Base-by-base conservation (phyloP, 257 asterid genomes). In the Gentiana macrophylla region DNA sequence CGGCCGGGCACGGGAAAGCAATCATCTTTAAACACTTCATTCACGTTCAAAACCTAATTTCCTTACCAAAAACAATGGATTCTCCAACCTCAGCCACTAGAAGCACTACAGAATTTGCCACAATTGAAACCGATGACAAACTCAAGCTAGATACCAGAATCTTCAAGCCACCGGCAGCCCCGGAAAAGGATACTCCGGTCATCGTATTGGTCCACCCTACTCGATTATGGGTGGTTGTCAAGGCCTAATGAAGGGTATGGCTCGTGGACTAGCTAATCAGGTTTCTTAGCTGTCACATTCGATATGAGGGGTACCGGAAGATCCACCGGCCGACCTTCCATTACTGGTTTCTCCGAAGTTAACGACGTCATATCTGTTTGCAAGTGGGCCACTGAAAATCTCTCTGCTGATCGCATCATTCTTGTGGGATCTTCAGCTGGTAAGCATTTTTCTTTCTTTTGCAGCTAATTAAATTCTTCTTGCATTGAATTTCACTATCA, bases 401-500 rank as follows among this genome's bases (percentile, higher is more conserved):
- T 88, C 61, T 64, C 80, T 11, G 78, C 84, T n/a, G 65, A 12
- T 11, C 80, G 88, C 49, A 67, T 88, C 61, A 61, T 84, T 55
- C 84, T 84, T 37, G 68, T 84, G 45, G 96, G 96, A 54, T 84
- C 96, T 63, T 84, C 94, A 15, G 96, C 96, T 15, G 94, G 96
- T 87, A 49, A 2, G 56, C 35, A n/a, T 6, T 34, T 7, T 9
- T 2, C 4, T 1, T 6, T 9, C 1, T 13, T 12, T 10, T 13
- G n/a, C n/a, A n/a, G n/a, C n/a, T n/a, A n/a, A n/a, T n/a, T n/a
- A n/a, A n/a, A n/a, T n/a, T n/a, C n/a, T n/a, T n/a, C n/a, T n/a
- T n/a, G 5, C 13, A 50, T 13, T 1, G 4, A 15, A 8, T 35
- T 50, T 50, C 34, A 38, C 45, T 41, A 2, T 41, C 9, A 5